These are phyloP conservation scores for Sordariomycetes sp. DNA, from an alignment of 2,329 filamentous ascomycete genomes.

Conservation along the genomic window DNA sequence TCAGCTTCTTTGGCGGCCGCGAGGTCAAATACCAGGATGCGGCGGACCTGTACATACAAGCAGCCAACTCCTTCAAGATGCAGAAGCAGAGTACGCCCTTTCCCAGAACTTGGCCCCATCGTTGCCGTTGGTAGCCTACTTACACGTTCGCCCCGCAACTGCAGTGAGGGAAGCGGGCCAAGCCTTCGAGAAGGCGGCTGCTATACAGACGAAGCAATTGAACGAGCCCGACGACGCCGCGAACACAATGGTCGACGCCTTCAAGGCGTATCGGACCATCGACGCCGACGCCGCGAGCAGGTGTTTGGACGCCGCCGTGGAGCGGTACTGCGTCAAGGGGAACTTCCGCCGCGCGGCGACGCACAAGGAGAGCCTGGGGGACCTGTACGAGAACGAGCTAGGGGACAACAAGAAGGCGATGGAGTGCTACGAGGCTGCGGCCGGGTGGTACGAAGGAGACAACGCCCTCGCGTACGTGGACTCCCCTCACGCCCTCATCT, in stretches of 20 bases:
- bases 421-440: constrained; percentile 73
- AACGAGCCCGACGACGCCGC: constrained; percentile 90
- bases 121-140: background rate
- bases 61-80: constrained; percentile 83
- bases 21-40: constrained; percentile 85
- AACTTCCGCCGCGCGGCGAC: constrained; percentile 86
- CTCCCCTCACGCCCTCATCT: background rate
- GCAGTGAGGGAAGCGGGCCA: constrained; percentile 73
- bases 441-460: constrained; percentile 79
- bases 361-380: constrained; percentile 78
- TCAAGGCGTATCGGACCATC: constrained; percentile 85
- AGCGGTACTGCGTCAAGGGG: constrained; percentile 76
- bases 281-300: constrained; percentile 72
- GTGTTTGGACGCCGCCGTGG: constrained; percentile 66
- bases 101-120: background rate
- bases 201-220: constrained; percentile 65
- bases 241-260: constrained; percentile 78
- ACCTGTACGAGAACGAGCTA: constrained; percentile 73
- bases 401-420: constrained; percentile 67
- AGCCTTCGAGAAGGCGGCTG: constrained; percentile 76
- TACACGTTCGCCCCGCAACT: background rate
- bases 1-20: constrained; percentile 77
- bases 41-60: constrained; percentile 75
- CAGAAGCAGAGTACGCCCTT: constrained; percentile 59
- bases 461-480: constrained; percentile 63